These are phyloP conservation scores for Hymenotorrendiella dingleyae DNA, from an alignment of 2,329 filamentous ascomycete genomes.

Conservation along the genomic window DNA sequence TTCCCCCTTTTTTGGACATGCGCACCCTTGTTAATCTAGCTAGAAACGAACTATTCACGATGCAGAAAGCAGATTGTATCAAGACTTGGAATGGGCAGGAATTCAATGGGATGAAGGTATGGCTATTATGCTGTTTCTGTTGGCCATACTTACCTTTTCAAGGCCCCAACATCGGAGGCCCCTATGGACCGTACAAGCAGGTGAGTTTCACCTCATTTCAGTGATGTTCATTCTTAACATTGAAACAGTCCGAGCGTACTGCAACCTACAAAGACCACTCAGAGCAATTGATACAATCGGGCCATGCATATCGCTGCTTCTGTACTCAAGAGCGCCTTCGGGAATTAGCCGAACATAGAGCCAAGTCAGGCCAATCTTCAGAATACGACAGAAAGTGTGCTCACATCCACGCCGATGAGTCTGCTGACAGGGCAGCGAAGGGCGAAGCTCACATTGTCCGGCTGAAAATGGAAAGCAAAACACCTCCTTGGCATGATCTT, in stretches of 20 bases:
- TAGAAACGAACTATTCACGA: slow-evolving; percentile 76
- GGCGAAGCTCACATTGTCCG: slow-evolving; percentile 74
- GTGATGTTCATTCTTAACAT: slow-evolving; percentile 10
- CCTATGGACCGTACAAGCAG: slow-evolving; percentile 81
- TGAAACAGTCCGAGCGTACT: slow-evolving; percentile 69
- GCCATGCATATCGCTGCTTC: slow-evolving; percentile 88
- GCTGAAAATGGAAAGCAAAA: slow-evolving; percentile 58
- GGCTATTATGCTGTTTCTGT: slow-evolving; percentile 3
- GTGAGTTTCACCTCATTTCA: slow-evolving; percentile 36
- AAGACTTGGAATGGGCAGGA: slow-evolving; percentile 83
- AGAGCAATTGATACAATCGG: slow-evolving; percentile 59
- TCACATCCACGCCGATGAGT: slow-evolving; percentile 58
- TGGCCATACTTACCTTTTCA: slow-evolving; percentile 10
- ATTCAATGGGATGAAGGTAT: slow-evolving; percentile 87
- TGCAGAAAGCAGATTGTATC: slow-evolving; percentile 70
- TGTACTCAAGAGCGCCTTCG: slow-evolving; percentile 70
- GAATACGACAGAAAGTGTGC: slow-evolving; percentile 71
- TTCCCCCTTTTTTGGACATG: slow-evolving; percentile 6
- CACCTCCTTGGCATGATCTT: slow-evolving; percentile 65
- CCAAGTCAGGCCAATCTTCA: slow-evolving; percentile 50
- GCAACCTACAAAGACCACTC: slow-evolving; percentile 67
- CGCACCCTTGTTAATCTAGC: slow-evolving; percentile 25
- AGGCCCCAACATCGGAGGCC: slow-evolving; percentile 76
- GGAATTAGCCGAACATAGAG: slow-evolving; percentile 56
- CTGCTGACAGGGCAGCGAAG: slow-evolving; percentile 60